Percentiles rank a stretch among this genome's conserved stretches.
These are phyloP conservation scores for Trypanosoma conorhini DNA, from an alignment of 208 protist species.

Conservation along the genomic window DNA sequence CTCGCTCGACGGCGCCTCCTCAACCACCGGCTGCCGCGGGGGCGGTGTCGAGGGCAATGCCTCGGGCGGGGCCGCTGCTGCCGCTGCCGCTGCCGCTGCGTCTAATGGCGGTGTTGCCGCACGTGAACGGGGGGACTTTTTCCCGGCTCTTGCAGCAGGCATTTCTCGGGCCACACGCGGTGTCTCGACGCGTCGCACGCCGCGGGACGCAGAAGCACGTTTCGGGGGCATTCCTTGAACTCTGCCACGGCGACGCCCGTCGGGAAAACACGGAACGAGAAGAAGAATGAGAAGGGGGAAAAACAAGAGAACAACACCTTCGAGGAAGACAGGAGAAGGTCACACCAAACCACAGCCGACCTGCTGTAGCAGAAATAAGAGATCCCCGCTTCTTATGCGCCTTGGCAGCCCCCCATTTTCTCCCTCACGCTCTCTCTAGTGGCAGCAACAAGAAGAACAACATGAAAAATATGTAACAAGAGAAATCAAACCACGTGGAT, in stretches of 20 bases:
- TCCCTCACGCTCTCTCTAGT: not conserved
- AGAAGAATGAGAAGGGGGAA: constrained; percentile 6
- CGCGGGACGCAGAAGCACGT: constrained; percentile 34
- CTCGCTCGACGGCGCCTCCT: not conserved
- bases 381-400: not conserved
- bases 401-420: not conserved
- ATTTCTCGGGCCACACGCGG: constrained; percentile 8
- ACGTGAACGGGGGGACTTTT: not conserved
- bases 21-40: not conserved
- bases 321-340: not conserved
- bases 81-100: not conserved
- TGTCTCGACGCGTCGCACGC: constrained; percentile 17
- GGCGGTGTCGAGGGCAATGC: constrained; percentile 4
- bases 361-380: not conserved
- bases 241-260: not conserved
- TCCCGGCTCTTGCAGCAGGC: not conserved
- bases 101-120: not conserved
- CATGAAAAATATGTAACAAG: constrained; percentile 4
- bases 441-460: not conserved
- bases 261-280: constrained; percentile 14
- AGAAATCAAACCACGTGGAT: not conserved
- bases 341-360: not conserved
- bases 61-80: constrained; percentile 3
- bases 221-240: constrained; percentile 56
- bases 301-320: not conserved